A percentile compares a stretch with the other conserved stretches of the same genome.
phyloP scores from a whole-genome alignment of 108 stramenopile genomes.

The Aurantiochytrium sp. region DNA sequence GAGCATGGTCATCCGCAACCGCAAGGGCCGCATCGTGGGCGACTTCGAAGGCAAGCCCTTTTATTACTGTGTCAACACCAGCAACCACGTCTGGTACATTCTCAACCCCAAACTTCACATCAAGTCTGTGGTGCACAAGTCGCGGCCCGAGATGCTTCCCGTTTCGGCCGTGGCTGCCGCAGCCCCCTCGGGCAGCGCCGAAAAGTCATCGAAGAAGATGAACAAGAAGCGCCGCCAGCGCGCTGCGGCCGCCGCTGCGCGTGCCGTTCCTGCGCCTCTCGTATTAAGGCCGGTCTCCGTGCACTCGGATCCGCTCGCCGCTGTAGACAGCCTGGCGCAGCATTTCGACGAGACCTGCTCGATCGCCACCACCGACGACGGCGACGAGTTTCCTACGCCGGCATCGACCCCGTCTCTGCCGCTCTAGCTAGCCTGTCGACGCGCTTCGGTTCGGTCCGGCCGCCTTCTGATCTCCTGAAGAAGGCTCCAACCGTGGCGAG shows the following conservation, averaged over 20 bases:
- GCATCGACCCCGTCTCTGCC: background rate
- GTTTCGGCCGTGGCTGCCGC: no score
- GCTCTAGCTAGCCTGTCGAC: background rate
- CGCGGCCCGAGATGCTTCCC: background rate
- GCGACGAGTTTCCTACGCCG: background rate
- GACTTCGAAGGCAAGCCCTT: constrained; percentile 8
- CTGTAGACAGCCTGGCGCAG: background rate
- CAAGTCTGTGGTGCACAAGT: background rate
- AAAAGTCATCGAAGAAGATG: no score
- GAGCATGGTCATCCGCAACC: background rate
- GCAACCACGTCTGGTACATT: constrained; percentile 21
- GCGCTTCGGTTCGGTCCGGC: background rate
- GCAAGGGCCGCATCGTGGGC: constrained; percentile 16
- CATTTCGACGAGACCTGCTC: background rate
- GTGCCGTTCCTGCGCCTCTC: no score
- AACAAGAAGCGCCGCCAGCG: no score
- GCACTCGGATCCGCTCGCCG: background rate
- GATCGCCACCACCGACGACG: background rate
- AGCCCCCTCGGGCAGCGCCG: no score
- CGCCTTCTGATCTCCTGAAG: background rate
- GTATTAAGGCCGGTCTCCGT: no score
- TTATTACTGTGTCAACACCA: background rate
- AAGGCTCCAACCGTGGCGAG: no score
- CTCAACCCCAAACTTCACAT: background rate
- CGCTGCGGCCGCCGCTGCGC: no score